phyloP scores from a whole-genome alignment of 2,329 filamentous ascomycete genomes.

The Colletotrichum musae region DNA sequence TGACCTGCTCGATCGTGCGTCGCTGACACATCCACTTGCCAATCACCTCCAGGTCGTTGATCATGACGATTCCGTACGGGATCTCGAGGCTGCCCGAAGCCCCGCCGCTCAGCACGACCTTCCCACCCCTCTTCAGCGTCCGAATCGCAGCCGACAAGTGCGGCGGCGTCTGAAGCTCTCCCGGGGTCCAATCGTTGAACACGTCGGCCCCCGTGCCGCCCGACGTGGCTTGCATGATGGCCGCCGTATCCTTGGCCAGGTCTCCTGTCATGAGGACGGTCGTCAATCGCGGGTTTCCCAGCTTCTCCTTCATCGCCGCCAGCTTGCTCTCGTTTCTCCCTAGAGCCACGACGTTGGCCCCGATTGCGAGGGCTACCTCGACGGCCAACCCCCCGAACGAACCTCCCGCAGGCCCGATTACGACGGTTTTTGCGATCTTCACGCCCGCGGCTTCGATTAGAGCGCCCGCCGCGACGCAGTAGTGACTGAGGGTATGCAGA shows the following conservation, averaged over 20 bases:
- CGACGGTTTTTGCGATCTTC: conserved; percentile 62
- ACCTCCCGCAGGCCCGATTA: conserved; percentile 66
- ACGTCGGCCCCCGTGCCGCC: conserved; percentile 53
- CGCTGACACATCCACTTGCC: conserved; percentile 60
- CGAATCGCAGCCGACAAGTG: conserved; percentile 55
- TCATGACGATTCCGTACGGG: conserved; percentile 51
- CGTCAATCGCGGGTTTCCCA: conserved; percentile 46
- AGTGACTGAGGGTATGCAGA: conserved; percentile 52
- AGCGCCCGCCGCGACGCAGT: conserved; percentile 61
- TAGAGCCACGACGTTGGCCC: conserved; percentile 66
- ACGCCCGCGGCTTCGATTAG: conserved; percentile 55
- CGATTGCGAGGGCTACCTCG: conserved; percentile 63
- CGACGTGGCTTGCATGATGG: conserved; percentile 51
- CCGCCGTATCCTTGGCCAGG: conserved; percentile 51
- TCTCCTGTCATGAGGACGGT: conserved; percentile 59
- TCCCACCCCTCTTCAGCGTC: conserved; percentile 37
- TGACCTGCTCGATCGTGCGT: conserved; percentile 51
- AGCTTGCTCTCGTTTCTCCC: conserved; percentile 57
- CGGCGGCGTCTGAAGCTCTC: conserved; percentile 50
- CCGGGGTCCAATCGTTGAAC: conserved; percentile 63
- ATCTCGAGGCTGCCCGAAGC: conserved; percentile 46
- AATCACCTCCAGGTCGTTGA: conserved; percentile 53
- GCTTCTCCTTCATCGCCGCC: conserved; percentile 20
- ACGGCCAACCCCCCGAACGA: conserved; percentile 64
- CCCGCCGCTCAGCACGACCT: conserved; percentile 48